A percentile compares a stretch with the other conserved stretches of the same genome.
These are phyloP conservation scores for Ceratobasidium sp. DNA, from an alignment of 1,284 basidiomycete species.

Conservation along the genomic window DNA sequence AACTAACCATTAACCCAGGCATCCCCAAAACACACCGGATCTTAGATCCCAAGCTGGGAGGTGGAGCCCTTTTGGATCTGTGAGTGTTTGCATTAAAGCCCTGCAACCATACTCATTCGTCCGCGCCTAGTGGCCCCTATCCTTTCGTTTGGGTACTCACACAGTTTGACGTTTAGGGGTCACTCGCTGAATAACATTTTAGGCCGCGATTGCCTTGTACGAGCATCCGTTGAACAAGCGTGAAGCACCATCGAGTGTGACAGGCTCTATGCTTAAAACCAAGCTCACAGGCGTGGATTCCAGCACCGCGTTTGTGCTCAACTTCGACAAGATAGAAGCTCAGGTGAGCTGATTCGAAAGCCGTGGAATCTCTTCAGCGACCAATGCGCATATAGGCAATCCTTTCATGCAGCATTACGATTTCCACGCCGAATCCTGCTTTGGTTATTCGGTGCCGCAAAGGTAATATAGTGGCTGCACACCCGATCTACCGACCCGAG, in stretches of 20 bases:
- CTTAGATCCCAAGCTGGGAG: slow-evolving; percentile 84
- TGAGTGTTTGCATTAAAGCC: slow-evolving; percentile 54
- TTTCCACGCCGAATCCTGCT: slow-evolving; percentile 42
- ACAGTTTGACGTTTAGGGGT: neutral
- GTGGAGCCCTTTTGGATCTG: slow-evolving; percentile 88
- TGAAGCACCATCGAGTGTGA: slow-evolving; percentile 60
- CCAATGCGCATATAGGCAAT: slow-evolving; percentile 43
- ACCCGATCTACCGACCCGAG: slow-evolving; percentile 73
- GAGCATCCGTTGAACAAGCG: slow-evolving; percentile 78
- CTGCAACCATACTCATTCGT: neutral
- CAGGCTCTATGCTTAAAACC: slow-evolving; percentile 67
- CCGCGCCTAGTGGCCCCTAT: slow-evolving; percentile 46
- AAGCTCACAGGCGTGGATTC: slow-evolving; percentile 83
- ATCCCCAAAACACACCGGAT: slow-evolving; percentile 79
- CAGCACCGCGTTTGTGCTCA: slow-evolving; percentile 80
- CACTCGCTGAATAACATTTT: slow-evolving; percentile 43
- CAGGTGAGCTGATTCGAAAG: slow-evolving; percentile 25
- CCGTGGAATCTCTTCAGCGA: neutral
- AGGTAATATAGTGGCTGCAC: slow-evolving; percentile 71
- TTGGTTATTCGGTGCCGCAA: slow-evolving; percentile 60
- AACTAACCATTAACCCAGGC: slow-evolving; percentile 58
- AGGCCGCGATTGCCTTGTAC: slow-evolving; percentile 83
- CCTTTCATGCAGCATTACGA: slow-evolving; percentile 49
- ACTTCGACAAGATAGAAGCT: slow-evolving; percentile 70
- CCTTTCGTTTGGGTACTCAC: slow-evolving; percentile 48